phyloP scores from a whole-genome alignment of 225 moss, liverwort and hornwort genomes.

The Marchantia paleacea region DNA sequence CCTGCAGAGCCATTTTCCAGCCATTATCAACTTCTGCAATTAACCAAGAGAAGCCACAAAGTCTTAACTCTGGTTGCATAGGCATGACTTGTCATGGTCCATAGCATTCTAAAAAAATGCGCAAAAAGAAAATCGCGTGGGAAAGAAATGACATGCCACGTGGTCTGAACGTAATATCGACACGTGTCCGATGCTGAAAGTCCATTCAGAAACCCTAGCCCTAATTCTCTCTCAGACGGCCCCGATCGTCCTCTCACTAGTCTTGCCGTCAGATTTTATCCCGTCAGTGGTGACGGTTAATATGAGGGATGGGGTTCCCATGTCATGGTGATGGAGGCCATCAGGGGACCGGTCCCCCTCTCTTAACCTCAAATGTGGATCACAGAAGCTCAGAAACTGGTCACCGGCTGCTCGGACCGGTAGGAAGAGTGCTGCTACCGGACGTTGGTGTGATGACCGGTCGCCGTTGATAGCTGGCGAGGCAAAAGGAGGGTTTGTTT shows the following conservation, averaged over 20 bases:
- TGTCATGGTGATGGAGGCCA: slow-evolving; percentile 15
- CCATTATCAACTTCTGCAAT: background rate
- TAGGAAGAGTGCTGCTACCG: slow-evolving; percentile 1
- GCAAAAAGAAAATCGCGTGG: background rate
- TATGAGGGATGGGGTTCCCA: background rate
- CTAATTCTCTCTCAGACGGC: slow-evolving; percentile 13
- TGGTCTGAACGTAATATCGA: background rate
- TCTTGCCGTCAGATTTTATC: slow-evolving; percentile 13
- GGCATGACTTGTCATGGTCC: background rate
- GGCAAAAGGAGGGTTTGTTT: slow-evolving; percentile 13
- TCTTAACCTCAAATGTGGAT: background rate
- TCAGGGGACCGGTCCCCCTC: background rate
- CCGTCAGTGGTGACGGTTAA: slow-evolving; percentile 15
- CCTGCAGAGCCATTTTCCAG: background rate
- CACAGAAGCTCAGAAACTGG: slow-evolving; percentile 6
- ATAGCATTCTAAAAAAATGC: background rate
- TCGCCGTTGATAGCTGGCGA: background rate
- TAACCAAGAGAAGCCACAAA: background rate
- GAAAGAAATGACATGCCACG: background rate
- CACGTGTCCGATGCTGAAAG: slow-evolving; percentile 3
- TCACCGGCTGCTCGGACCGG: slow-evolving; percentile 5
- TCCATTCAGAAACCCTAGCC: slow-evolving; percentile 12
- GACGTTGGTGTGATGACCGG: slow-evolving; percentile 6
- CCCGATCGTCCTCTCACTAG: slow-evolving; percentile 2
- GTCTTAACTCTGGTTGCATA: background rate